Evolutionary conservation across 164 flowering plant genomes (phyloP), one percentile per base, ranked within the genome.

Genomic region (Pachysandra terminalis): DNA sequence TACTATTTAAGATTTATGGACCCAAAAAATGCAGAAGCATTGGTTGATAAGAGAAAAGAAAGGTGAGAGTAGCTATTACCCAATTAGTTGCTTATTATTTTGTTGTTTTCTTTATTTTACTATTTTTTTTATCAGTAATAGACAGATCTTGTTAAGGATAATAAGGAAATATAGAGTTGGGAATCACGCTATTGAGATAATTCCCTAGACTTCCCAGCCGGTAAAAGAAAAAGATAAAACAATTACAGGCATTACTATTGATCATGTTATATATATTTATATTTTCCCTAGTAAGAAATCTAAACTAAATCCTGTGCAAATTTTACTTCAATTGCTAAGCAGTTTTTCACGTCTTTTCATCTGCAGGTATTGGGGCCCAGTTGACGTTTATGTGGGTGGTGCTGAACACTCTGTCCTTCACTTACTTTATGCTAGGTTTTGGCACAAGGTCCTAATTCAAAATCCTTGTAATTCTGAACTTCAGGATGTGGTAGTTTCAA

Each of bases 401-500:
- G 97, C 98, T 66, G 98, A 94, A 75, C 98, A 94, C 84, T 96
- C 97, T 56, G 98, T 91, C 75, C 96, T 94, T 70, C 98, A 94
- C 80, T 85, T 91, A 74, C 93, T 91, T 60, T 94, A 91, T 77
- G 82, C 96, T 68, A 84, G 97, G 75, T 94, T 94, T 81, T 94
- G 98, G 98, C 97, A 94, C 87, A 91, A 94, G 98, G 98, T 91
- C 66, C 51, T 72, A 73, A 61, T 9, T 63, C 56, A 22, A 63
- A 32, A 59, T 63, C n/a, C n/a, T 37, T 56, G 23, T 62, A 23
- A 24, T 15, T 59, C 52, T 14, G 64, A 41, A 17, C 17, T 61
- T 59, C 13, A 28, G 37, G 19, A 10, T 25, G 25, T 56, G 6
- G 1, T 23, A 21, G 16, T 25, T 21, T 41, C 12, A 25, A 9